Conservation (phyloP, 441 rosid genomes). For the Corymbia citriodora region DNA sequence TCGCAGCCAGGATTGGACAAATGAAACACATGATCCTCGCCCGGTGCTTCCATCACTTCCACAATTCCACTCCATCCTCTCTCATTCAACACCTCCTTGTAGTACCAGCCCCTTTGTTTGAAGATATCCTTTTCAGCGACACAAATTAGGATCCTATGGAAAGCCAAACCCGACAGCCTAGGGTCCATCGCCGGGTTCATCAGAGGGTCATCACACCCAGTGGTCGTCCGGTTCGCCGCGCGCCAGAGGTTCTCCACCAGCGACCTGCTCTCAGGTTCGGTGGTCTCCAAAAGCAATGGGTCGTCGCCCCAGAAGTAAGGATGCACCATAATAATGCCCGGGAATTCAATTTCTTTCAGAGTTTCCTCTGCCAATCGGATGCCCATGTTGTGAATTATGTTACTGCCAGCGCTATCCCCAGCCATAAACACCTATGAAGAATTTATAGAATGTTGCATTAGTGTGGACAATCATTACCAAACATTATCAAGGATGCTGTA, state of each 20-base stretch:
- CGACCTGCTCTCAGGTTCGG: neutral
- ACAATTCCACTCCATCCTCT: conserved; percentile 3
- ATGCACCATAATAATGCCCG: neutral
- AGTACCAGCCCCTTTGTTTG: neutral
- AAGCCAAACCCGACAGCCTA: neutral
- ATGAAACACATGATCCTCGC: conserved; percentile 3
- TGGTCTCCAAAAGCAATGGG: neutral
- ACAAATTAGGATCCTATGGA: neutral
- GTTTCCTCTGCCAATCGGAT: neutral
- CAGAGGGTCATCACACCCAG: neutral
- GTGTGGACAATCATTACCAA: neutral
- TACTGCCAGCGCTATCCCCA: neutral
- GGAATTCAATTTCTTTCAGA: neutral
- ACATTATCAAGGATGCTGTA: neutral
- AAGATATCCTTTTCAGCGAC: neutral
- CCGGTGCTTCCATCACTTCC: conserved; percentile 1
- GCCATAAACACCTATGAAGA: neutral
- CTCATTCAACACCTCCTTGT: neutral
- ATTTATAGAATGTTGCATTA: neutral
- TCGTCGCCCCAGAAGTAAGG: conserved; percentile 5
- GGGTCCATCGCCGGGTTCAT: neutral
- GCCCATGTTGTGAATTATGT: neutral
- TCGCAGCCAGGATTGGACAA: neutral
- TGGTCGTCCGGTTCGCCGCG: neutral
- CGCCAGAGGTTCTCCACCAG: neutral